A percentile compares a stretch with the other conserved stretches of the same genome.
Evolutionary conservation across 1,284 basidiomycete species (phyloP).

Genomic region (Sporisorium scitamineum): DNA sequence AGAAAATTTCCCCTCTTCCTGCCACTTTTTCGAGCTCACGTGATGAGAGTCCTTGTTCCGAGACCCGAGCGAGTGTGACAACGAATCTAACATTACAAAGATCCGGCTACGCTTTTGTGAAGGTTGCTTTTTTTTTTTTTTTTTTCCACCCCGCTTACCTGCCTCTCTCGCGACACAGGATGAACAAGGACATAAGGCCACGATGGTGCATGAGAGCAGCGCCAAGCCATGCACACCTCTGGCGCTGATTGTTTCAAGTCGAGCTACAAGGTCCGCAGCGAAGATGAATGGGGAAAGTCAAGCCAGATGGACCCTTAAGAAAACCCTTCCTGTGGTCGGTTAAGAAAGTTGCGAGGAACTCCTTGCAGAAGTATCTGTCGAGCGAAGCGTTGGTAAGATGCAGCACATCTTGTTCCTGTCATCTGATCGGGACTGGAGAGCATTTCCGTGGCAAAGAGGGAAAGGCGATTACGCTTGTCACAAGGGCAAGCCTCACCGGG

Average conservation of each 20-base stretch:
- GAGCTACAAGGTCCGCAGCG: background rate
- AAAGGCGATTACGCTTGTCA: background rate
- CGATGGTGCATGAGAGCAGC: background rate
- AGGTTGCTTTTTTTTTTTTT: background rate
- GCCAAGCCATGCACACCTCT: background rate
- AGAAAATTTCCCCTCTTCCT: conserved; percentile 25
- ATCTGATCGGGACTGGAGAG: too few species aligned
- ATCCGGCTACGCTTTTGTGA: background rate
- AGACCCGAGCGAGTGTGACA: conserved; percentile 1
- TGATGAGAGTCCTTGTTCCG: conserved; percentile 18
- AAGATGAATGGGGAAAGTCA: background rate
- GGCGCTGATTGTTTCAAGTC: background rate
- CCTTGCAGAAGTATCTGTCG: background rate
- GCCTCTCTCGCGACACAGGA: background rate
- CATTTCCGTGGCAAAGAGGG: background rate
- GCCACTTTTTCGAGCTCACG: conserved; percentile 28
- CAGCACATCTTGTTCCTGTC: too few species aligned
- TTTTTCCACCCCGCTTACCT: too few species aligned
- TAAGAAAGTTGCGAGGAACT: background rate
- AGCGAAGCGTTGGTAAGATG: background rate
- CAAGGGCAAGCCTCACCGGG: background rate
- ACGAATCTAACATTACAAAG: conserved; percentile 4
- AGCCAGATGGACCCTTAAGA: background rate
- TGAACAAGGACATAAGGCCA: too few species aligned
- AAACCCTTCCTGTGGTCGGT: background rate